Percentiles rank a stretch among this genome's conserved stretches.
phyloP scores from a whole-genome alignment of 1,284 basidiomycete genomes.

The Anthracocystis setariae region DNA sequence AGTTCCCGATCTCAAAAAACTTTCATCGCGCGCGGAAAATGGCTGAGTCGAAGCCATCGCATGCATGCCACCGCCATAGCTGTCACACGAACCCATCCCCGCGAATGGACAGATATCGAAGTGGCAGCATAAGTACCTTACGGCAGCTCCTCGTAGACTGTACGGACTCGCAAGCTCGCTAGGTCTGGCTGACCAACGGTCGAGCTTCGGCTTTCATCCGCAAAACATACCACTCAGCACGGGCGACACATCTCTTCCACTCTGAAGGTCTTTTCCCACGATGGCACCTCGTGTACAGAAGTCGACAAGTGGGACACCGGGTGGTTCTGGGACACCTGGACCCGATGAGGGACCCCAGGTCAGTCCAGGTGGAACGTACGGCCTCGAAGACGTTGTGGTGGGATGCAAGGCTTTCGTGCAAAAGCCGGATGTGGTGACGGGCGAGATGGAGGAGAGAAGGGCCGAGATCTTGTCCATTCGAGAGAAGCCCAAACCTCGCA shows the following conservation, averaged over 20 bases:
- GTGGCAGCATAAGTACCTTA: not conserved
- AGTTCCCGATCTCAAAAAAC: not conserved
- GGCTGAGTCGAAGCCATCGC: constrained; percentile 17
- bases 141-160: not conserved
- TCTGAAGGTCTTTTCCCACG: not conserved
- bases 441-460: constrained; percentile 63
- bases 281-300: constrained; percentile 55
- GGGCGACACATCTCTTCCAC: not conserved
- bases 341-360: constrained; percentile 46
- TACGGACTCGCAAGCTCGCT: not conserved
- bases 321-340: constrained; percentile 43
- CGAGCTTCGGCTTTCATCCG: not conserved
- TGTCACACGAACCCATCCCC: not conserved
- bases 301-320: constrained; percentile 40
- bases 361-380: constrained; percentile 59
- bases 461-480: constrained; percentile 66
- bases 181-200: constrained; percentile 7
- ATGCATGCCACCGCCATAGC: not conserved
- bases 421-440: constrained; percentile 59
- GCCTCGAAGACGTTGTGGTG: constrained; percentile 53
- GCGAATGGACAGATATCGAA: not conserved
- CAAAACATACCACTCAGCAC: not conserved
- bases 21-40: constrained; percentile 3
- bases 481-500: constrained; percentile 57
- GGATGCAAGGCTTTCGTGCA: constrained; percentile 65